A percentile compares a stretch with the other conserved stretches of the same genome.
These are phyloP conservation scores for Erodium texanum DNA, from an alignment of 441 rosid genomes.

Conservation along the genomic window DNA sequence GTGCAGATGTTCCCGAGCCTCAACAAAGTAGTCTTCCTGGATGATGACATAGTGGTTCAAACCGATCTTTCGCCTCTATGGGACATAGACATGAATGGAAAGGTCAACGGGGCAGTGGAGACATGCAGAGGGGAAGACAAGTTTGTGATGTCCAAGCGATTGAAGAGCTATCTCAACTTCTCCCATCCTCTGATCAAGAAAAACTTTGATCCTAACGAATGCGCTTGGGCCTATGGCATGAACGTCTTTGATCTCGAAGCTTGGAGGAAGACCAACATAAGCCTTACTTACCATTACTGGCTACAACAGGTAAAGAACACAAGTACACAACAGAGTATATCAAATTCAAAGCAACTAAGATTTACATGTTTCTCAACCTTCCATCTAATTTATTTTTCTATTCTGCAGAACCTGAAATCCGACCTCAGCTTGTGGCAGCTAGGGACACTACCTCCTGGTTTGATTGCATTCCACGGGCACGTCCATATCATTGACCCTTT, in stretches of 20 bases:
- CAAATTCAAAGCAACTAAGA: neutral
- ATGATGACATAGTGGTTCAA: slow-evolving; percentile 88
- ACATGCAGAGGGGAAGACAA: slow-evolving; percentile 77
- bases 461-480: slow-evolving; percentile 85
- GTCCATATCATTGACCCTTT: slow-evolving; percentile 72
- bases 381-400: neutral
- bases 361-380: neutral
- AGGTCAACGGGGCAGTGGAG: slow-evolving; percentile 85
- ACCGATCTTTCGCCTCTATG: slow-evolving; percentile 86
- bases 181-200: slow-evolving; percentile 62
- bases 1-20: slow-evolving; percentile 85
- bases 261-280: slow-evolving; percentile 85
- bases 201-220: slow-evolving; percentile 63
- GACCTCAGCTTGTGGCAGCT: slow-evolving; percentile 95
- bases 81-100: slow-evolving; percentile 80
- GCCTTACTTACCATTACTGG: slow-evolving; percentile 82
- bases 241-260: slow-evolving; percentile 74
- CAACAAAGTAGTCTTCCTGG: slow-evolving; percentile 79
- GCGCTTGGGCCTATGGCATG: slow-evolving; percentile 99
- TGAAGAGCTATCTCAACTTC: slow-evolving; percentile 84
- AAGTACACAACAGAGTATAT: neutral
- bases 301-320: slow-evolving; percentile 58
- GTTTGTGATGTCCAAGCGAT: slow-evolving; percentile 73
- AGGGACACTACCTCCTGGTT: slow-evolving; percentile 89
- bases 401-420: slow-evolving; percentile 77